These are phyloP conservation scores for Aureobasidium sp. DNA, from an alignment of 2,329 filamentous ascomycete genomes.

Conservation along the genomic window DNA sequence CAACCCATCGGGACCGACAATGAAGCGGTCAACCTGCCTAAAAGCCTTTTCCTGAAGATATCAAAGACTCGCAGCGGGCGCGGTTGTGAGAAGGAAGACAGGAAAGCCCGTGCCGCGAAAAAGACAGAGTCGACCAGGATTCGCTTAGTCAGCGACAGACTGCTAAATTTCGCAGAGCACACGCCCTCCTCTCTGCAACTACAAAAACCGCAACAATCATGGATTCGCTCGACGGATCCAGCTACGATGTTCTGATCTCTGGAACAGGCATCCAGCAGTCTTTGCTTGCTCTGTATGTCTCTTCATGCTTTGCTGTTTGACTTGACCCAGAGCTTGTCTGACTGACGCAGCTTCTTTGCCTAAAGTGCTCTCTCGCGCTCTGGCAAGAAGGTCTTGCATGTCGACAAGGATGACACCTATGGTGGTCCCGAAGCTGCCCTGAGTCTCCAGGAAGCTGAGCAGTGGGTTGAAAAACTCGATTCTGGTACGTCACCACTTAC, in stretches of 20 bases:
- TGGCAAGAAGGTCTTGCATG: conserved; percentile 81
- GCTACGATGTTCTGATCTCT: conserved; percentile 47
- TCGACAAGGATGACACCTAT: conserved; percentile 84
- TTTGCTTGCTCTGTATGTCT: conserved; percentile 46
- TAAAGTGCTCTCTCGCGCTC: conserved; percentile 85
- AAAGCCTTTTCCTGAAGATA: conserved; percentile 13
- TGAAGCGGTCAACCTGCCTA: conserved; percentile 33
- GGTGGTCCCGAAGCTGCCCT: conserved; percentile 80
- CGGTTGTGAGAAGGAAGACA: conserved; percentile 19
- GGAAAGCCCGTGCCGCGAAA: not conserved
- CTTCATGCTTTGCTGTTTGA: conserved; percentile 13
- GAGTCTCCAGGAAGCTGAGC: conserved; percentile 71
- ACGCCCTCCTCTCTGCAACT: conserved; percentile 6
- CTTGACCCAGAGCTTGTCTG: conserved; percentile 45
- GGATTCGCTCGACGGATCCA: conserved; percentile 44
- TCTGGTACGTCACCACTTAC: not conserved
- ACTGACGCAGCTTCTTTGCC: conserved; percentile 57
- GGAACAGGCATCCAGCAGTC: conserved; percentile 48
- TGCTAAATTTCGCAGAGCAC: not conserved
- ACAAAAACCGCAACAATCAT: conserved; percentile 24
- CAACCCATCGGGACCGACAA: conserved; percentile 32
- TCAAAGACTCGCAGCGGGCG: conserved; percentile 29
- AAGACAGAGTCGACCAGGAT: not conserved
- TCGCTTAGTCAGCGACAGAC: conserved; percentile 11
- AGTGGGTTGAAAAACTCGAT: conserved; percentile 54